Conservation (phyloP, 495 filamentous ascomycete species). For the Staphylotrichum longicolle region DNA sequence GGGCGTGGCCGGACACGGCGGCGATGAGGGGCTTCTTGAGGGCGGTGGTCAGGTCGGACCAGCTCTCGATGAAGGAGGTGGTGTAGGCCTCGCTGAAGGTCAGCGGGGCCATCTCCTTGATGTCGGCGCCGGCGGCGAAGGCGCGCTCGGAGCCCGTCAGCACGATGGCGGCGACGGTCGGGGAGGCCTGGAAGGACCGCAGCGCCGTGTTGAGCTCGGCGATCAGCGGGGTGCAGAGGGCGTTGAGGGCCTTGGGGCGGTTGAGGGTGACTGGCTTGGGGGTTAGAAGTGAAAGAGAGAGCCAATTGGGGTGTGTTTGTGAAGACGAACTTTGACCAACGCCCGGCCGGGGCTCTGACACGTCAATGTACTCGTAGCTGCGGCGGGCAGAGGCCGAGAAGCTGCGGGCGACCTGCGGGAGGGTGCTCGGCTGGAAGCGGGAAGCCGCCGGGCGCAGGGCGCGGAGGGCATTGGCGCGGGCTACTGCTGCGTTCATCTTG, state of each 20-base stretch:
- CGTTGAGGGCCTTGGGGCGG: conserved; percentile 92
- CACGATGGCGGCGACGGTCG: conserved; percentile 70
- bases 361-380: conserved; percentile 76
- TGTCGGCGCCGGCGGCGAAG: conserved; percentile 96
- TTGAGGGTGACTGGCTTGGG: conserved; percentile 75
- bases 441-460: conserved; percentile 58
- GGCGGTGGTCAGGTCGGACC: conserved; percentile 75
- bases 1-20: conserved; percentile 89
- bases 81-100: conserved; percentile 84
- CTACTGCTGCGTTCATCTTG: conserved; percentile 20
- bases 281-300: conserved; percentile 1
- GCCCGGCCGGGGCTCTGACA: conserved; percentile 78
- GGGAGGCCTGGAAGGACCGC: conserved; percentile 64
- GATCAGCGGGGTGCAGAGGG: conserved; percentile 84
- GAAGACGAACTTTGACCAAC: conserved; percentile 71
- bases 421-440: conserved; percentile 49
- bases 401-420: conserved; percentile 48
- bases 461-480: conserved; percentile 55
- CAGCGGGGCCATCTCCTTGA: conserved; percentile 95
- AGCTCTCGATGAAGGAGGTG: conserved; percentile 85
- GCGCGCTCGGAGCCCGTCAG: conserved; percentile 84
- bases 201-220: conserved; percentile 84
- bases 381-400: conserved; percentile 57
- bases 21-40: conserved; percentile 92
- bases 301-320: neutral